A percentile compares a stretch with the other conserved stretches of the same genome.
Conservation (phyloP, 1,284 basidiomycete genomes). For the Sparassis latifolia region DNA sequence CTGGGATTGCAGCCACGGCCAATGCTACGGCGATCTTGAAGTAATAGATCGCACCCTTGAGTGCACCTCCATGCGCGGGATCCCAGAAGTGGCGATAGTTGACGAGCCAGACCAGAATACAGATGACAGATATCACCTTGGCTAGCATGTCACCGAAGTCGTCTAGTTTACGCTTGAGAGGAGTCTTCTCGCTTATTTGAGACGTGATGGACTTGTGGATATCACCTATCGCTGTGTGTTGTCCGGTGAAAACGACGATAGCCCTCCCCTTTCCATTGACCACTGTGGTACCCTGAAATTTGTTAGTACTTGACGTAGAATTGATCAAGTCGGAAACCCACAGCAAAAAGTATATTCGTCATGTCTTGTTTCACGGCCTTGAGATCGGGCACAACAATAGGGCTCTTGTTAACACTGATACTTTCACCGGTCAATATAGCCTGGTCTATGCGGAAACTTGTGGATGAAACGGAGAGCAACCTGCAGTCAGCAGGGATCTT, state of each 20-base stretch:
- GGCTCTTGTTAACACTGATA: conserved; percentile 77
- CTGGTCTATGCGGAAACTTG: conserved; percentile 90
- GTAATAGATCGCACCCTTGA: conserved; percentile 94
- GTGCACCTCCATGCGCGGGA: conserved; percentile 79
- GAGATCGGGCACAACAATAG: conserved; percentile 57
- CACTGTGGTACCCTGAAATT: conserved; percentile 78
- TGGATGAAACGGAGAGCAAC: conserved; percentile 82
- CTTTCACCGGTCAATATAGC: conserved; percentile 94
- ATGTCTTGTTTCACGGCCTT: conserved; percentile 93
- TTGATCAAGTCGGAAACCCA: conserved; percentile 27
- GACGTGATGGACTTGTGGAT: conserved; percentile 91
- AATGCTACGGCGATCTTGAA: conserved; percentile 97
- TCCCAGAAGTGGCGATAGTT: conserved; percentile 93
- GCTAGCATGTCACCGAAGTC: conserved; percentile 95
- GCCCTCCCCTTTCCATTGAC: conserved; percentile 86
- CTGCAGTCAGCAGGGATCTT: conserved; percentile 92
- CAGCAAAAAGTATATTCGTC: conserved; percentile 91
- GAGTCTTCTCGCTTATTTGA: conserved; percentile 90
- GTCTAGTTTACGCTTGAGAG: conserved; percentile 91
- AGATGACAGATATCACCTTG: conserved; percentile 94
- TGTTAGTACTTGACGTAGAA: not conserved
- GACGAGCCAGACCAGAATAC: conserved; percentile 92
- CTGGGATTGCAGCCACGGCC: conserved; percentile 93
- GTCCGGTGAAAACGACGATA: conserved; percentile 81
- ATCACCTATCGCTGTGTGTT: conserved; percentile 86